Evolutionary conservation across 2,329 filamentous ascomycete genomes (phyloP), one percentile per base, ranked within the genome.

Genomic region (Aspergillus quadricinctus): DNA sequence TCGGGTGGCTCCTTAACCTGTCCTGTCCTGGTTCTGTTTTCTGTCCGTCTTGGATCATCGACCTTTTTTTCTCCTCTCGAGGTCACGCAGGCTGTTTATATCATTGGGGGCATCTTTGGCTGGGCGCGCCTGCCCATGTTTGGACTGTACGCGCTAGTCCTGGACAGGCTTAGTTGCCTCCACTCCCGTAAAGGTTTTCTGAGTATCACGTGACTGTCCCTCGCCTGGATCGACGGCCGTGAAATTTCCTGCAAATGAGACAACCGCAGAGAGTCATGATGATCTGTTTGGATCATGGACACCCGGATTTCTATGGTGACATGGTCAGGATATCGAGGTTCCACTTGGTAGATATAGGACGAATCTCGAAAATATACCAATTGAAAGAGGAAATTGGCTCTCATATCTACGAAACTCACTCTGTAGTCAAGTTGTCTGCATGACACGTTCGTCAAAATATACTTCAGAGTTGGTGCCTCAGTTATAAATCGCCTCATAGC

Each of bases 41-140:
- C 43, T 46, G 11, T 21, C 23, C 43, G 43, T 46, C 43, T 25
- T 46, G 41, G 41, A 45, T 45, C 41, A 45, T 45, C 41, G 41
- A 45, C 23, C 25, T 52, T 41, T 35, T 23, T 60, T 56, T 54
- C 40, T 49, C 49, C 55, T 45, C 61, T 75, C 74, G 73, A 75
- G 72, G 74, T 75, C 71, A 75, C 72, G 73, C 71, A 71, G 71
- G 68, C 69, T 73, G 74, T 76, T 76, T 77, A 76, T 76, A 77
- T 76, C 73, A 76, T 76, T 73, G 72, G 72, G 71, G 70, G 65
- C 64, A 64, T 68, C 66, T 68, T 69, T 64, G 56, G 65, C 62
- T 67, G 67, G 68, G 65, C 73, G 73, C 72, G 72, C 68, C 68
- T 68, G 67, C 65, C 72, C 70, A 73, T 74, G 72, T 71, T 73